A percentile compares a stretch with the other conserved stretches of the same genome.
Evolutionary conservation across 1,284 basidiomycete species (phyloP).

Genomic region (Cryptococcus sp.): DNA sequence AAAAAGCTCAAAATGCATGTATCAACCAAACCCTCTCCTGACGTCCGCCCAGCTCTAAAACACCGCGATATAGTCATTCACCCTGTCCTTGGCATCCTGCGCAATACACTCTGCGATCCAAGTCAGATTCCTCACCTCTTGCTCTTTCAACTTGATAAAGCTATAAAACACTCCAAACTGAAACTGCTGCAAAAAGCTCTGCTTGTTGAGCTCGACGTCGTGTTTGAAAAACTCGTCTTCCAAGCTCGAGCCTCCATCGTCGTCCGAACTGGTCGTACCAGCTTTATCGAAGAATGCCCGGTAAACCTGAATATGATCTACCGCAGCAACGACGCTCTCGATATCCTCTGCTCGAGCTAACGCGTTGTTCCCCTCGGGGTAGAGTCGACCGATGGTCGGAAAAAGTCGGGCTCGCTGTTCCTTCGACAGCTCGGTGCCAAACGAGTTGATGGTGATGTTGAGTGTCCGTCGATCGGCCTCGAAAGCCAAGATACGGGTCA

Average conservation of each 20-base stretch:
- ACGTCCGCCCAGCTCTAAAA: slow-evolving; percentile 1
- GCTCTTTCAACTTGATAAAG: slow-evolving; percentile 96
- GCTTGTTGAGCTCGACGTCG: slow-evolving; percentile 90
- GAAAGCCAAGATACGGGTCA: slow-evolving; percentile 84
- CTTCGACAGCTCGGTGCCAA: slow-evolving; percentile 89
- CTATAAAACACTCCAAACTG: slow-evolving; percentile 88
- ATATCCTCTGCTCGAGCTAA: slow-evolving; percentile 92
- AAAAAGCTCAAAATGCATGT: neutral
- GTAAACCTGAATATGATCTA: slow-evolving; percentile 87
- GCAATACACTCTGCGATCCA: slow-evolving; percentile 98
- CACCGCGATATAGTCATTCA: slow-evolving; percentile 79
- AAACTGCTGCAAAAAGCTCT: slow-evolving; percentile 91
- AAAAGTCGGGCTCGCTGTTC: slow-evolving; percentile 94
- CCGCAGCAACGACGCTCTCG: slow-evolving; percentile 83
- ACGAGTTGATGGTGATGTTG: slow-evolving; percentile 99
- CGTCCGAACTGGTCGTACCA: slow-evolving; percentile 35
- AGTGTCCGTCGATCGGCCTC: slow-evolving; percentile 95
- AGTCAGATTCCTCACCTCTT: slow-evolving; percentile 93
- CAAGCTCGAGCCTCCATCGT: slow-evolving; percentile 55
- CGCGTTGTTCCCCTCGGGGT: slow-evolving; percentile 91
- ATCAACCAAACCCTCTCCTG: neutral
- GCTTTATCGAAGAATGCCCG: slow-evolving; percentile 76
- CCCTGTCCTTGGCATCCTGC: slow-evolving; percentile 86
- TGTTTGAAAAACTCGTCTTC: slow-evolving; percentile 95
- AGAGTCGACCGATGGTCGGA: slow-evolving; percentile 87